Evolutionary conservation across 805 yeast genomes (phyloP).

Genomic region (Hyphopichia homilentoma): DNA sequence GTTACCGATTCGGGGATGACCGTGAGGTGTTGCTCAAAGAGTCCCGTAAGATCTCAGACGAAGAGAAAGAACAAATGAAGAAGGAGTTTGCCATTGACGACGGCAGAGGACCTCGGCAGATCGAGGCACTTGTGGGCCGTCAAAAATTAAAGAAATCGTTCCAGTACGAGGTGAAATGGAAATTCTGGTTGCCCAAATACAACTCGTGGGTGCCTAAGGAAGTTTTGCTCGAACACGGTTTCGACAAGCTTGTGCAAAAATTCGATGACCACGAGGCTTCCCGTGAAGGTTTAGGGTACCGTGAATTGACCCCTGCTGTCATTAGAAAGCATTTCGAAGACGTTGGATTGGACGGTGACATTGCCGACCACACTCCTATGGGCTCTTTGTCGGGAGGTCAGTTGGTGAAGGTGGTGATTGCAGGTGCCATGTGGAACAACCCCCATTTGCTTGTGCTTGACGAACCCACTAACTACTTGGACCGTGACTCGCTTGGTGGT

Average conservation of each 20-base stretch:
- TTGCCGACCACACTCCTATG: constrained; percentile 96
- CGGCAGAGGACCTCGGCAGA: constrained; percentile 81
- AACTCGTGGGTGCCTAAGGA: constrained; percentile 94
- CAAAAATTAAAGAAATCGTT: constrained; percentile 93
- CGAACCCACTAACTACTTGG: constrained; percentile 98
- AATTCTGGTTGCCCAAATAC: constrained; percentile 78
- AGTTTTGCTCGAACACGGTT: constrained; percentile 61
- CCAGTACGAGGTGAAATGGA: constrained; percentile 97
- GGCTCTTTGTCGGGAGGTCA: constrained; percentile 98
- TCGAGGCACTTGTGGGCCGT: constrained; percentile 96
- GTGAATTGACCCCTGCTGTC: constrained; percentile 73
- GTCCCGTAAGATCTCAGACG: constrained; percentile 77
- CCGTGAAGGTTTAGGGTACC: constrained; percentile 46
- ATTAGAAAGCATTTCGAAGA: constrained; percentile 96
- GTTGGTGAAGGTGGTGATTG: constrained; percentile 95
- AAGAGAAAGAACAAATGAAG: constrained; percentile 70
- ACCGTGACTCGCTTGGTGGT: constrained; percentile 97
- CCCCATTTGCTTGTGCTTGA: constrained; percentile 95
- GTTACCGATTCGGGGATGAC: constrained; percentile 96
- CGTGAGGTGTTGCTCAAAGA: constrained; percentile 94
- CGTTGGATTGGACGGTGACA: constrained; percentile 95
- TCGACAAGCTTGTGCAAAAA: constrained; percentile 40
- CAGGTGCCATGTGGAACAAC: constrained; percentile 99
- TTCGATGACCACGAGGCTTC: constrained; percentile 48
- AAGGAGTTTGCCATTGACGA: constrained; percentile 78